Evolutionary conservation across 768 basidiomycete species (phyloP).

Genomic region (Infundibulicybe gibba): DNA sequence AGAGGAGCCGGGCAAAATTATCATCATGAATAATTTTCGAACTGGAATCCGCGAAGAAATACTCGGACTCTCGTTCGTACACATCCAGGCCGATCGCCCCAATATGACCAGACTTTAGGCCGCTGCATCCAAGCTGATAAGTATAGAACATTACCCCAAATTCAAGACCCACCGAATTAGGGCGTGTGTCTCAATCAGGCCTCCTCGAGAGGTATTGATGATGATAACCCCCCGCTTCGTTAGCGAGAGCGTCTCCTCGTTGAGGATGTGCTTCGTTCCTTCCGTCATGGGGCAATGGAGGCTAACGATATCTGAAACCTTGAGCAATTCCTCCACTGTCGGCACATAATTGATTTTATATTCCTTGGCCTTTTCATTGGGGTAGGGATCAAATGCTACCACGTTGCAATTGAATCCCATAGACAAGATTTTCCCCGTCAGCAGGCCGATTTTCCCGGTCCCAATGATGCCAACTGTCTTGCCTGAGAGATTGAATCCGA

Average conservation of each 20-base stretch:
- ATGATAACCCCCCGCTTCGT: constrained; percentile 38
- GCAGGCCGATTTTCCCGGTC: constrained; percentile 38
- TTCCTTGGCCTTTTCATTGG: constrained; percentile 25
- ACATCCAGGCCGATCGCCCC: constrained; percentile 41
- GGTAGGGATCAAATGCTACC: constrained; percentile 37
- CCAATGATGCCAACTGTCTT: constrained; percentile 43
- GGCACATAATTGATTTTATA: constrained; percentile 35
- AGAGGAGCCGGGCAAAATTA: constrained; percentile 37
- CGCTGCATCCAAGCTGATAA: constrained; percentile 13
- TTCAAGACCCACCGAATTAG: constrained; percentile 29
- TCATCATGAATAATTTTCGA: constrained; percentile 41
- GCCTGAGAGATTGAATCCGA: constrained; percentile 36
- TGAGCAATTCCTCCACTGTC: constrained; percentile 29
- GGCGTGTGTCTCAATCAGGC: constrained; percentile 36
- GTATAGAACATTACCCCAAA: no score
- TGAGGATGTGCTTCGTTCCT: constrained; percentile 36
- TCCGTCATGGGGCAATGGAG: constrained; percentile 37
- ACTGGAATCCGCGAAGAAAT: constrained; percentile 41
- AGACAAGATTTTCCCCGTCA: constrained; percentile 37
- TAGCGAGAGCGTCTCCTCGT: constrained; percentile 29
- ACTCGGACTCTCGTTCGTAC: constrained; percentile 35
- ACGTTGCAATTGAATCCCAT: constrained; percentile 36
- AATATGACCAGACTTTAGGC: constrained; percentile 34
- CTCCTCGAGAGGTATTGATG: constrained; percentile 41
- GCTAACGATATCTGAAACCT: constrained; percentile 35